Conservation (phyloP, 1,284 basidiomycete genomes). For the Ceratobasidium sp. region DNA sequence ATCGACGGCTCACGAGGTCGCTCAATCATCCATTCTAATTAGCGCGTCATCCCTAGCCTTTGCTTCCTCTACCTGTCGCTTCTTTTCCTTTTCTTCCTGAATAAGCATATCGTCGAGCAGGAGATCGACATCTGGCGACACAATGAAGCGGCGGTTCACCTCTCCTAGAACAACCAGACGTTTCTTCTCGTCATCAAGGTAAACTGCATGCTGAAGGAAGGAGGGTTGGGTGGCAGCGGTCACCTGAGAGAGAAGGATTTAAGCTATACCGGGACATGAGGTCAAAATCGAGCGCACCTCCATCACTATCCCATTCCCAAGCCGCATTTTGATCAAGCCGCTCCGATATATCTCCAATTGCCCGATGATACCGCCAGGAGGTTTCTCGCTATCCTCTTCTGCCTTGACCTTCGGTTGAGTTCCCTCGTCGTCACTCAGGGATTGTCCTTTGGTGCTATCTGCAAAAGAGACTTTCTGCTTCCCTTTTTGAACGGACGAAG, state of each 20-base stretch:
- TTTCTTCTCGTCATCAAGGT: constrained; percentile 71
- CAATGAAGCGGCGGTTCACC: constrained; percentile 85
- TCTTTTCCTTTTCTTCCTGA: constrained; percentile 57
- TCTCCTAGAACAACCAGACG: constrained; percentile 81
- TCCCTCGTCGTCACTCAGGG: constrained; percentile 45
- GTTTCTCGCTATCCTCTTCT: constrained; percentile 45
- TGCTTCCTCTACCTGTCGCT: constrained; percentile 55
- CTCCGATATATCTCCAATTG: constrained; percentile 84
- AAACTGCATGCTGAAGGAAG: constrained; percentile 89
- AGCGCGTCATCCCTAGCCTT: constrained; percentile 56
- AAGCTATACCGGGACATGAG: neutral
- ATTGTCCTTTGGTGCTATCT: constrained; percentile 38
- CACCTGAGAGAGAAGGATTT: constrained; percentile 62
- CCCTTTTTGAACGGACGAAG: constrained; percentile 45
- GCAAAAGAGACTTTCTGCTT: constrained; percentile 50
- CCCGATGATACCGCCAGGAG: constrained; percentile 84
- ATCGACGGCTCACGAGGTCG: neutral
- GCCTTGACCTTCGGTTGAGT: constrained; percentile 51
- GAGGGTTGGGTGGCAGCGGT: constrained; percentile 85
- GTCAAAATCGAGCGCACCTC: constrained; percentile 65
- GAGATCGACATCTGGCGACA: constrained; percentile 84
- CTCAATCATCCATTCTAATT: constrained; percentile 66
- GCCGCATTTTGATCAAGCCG: constrained; percentile 86
- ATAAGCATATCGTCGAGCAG: constrained; percentile 76
- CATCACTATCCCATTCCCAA: constrained; percentile 80